phyloP scores from a whole-genome alignment of 139 green algal genomes.

The Tetraselmis chui region DNA sequence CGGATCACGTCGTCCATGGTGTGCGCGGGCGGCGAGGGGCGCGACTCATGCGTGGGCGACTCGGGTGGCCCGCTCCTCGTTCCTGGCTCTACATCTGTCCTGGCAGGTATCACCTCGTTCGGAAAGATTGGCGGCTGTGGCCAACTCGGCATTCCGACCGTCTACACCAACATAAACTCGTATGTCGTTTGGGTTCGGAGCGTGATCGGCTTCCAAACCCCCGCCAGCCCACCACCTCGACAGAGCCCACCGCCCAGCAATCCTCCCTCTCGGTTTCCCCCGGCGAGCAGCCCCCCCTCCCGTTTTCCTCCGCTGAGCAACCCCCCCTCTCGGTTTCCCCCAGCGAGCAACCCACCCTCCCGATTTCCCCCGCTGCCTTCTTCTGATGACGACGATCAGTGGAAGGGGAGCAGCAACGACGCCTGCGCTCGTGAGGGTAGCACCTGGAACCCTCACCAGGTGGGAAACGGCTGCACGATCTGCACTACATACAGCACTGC shows the following conservation, averaged over 20 bases:
- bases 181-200: not conserved
- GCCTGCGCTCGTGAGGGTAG: not conserved
- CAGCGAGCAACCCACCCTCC: not conserved
- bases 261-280: too few relatives aligned
- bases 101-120: not conserved
- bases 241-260: not conserved
- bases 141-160: not conserved
- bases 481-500: not conserved
- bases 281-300: not conserved
- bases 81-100: not conserved
- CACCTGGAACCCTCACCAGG: not conserved
- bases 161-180: not conserved
- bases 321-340: not conserved
- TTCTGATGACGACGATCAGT: not conserved
- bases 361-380: not conserved
- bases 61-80: not conserved
- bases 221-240: too few relatives aligned
- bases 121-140: not conserved
- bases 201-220: not conserved
- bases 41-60: not conserved
- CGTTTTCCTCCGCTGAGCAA: too few relatives aligned
- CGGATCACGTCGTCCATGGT: not conserved
- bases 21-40: not conserved
- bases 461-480: not conserved
- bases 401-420: not conserved